Evolutionary conservation across 331 rosid genomes (phyloP).

Genomic region (Saraca asoca): DNA sequence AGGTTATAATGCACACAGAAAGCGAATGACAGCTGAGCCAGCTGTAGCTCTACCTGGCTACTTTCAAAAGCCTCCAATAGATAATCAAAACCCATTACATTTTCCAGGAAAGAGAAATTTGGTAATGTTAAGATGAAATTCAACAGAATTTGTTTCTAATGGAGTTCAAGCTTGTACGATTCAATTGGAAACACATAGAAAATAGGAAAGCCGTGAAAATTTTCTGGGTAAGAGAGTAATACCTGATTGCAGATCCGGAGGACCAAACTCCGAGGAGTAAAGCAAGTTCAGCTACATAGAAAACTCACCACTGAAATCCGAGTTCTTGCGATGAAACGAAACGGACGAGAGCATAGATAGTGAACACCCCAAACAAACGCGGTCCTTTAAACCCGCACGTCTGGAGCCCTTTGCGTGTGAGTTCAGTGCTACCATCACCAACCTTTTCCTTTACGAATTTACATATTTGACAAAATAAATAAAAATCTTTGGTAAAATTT

Average conservation of each 20-base stretch:
- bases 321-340: constrained; percentile 32
- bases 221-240: not conserved
- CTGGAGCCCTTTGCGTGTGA: constrained; percentile 5
- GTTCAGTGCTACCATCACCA: not conserved
- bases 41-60: constrained; percentile 1
- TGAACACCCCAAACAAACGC: constrained; percentile 31
- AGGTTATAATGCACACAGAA: not conserved
- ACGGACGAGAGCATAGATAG: not conserved
- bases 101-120: not conserved
- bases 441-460: not conserved
- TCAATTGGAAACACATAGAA: not conserved
- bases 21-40: constrained; percentile 27
- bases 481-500: no score
- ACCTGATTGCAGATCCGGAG: constrained; percentile 39
- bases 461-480: no score
- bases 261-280: constrained; percentile 21
- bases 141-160: constrained; percentile 1
- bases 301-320: not conserved
- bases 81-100: not conserved
- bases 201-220: not conserved
- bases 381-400: constrained; percentile 24
- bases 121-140: constrained; percentile 15
- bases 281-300: constrained; percentile 33
- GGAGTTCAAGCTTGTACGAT: not conserved
- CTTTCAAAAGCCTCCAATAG: constrained; percentile 2